These are phyloP conservation scores for Calocybe cyanea DNA, from an alignment of 768 basidiomycete species.

Conservation along the genomic window DNA sequence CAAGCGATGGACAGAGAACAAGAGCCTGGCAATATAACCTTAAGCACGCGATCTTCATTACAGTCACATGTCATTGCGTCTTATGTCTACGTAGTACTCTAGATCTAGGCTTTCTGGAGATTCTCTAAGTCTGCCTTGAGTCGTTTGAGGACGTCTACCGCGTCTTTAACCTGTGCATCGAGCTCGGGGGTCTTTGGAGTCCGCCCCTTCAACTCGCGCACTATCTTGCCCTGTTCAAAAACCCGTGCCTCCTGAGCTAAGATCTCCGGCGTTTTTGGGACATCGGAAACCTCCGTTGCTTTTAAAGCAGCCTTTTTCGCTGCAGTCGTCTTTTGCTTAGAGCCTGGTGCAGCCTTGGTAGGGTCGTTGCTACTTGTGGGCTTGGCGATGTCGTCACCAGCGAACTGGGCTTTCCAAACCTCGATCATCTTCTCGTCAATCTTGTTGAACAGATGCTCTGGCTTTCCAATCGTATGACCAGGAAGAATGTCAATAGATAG, in stretches of 20 bases:
- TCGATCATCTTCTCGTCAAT: conserved; percentile 91
- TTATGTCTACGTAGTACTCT: no score
- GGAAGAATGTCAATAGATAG: conserved; percentile 80
- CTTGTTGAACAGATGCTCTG: conserved; percentile 89
- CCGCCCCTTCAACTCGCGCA: conserved; percentile 68
- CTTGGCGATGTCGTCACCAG: conserved; percentile 48
- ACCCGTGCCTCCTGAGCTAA: conserved; percentile 72
- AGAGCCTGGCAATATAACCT: no score
- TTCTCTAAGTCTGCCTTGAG: conserved; percentile 57
- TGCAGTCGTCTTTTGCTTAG: conserved; percentile 55
- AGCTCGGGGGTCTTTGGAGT: conserved; percentile 53
- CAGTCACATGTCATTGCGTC: no score
- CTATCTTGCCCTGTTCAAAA: conserved; percentile 68
- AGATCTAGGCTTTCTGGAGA: conserved; percentile 5
- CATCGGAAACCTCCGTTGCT: conserved; percentile 33
- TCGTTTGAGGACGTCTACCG: conserved; percentile 60
- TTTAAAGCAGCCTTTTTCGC: conserved; percentile 44
- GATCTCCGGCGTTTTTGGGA: conserved; percentile 70
- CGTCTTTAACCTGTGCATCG: conserved; percentile 58
- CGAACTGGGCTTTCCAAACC: conserved; percentile 76
- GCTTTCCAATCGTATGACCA: conserved; percentile 81
- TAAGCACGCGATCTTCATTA: no score
- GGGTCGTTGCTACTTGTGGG: conserved; percentile 35
- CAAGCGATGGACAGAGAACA: no score
- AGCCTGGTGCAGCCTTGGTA: conserved; percentile 38